A percentile compares a stretch with the other conserved stretches of the same genome.
Evolutionary conservation across 2,329 filamentous ascomycete genomes (phyloP).

Genomic region (Talaromyces sp.): DNA sequence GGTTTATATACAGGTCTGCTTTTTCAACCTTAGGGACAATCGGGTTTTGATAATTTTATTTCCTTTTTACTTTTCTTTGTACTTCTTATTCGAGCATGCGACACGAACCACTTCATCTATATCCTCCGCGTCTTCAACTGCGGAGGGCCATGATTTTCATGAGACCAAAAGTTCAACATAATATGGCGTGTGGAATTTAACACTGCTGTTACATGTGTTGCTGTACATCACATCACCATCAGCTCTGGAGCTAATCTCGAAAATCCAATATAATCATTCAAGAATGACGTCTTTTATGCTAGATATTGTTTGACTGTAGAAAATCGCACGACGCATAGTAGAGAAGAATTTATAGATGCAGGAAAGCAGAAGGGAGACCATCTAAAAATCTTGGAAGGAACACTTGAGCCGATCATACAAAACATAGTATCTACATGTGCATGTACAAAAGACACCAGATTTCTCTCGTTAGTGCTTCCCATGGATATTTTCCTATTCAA

Average conservation of each 20-base stretch:
- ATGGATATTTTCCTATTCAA: too few relatives aligned
- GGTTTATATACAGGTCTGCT: slow-evolving; percentile 44
- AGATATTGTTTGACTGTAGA: too few relatives aligned
- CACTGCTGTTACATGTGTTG: slow-evolving; percentile 9
- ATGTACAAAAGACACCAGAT: too few relatives aligned
- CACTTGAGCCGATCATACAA: too few relatives aligned
- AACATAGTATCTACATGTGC: too few relatives aligned
- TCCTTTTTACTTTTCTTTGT: slow-evolving; percentile 25
- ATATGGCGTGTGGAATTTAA: slow-evolving; percentile 21
- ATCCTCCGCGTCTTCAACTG: slow-evolving; percentile 27
- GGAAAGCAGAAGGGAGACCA: too few relatives aligned
- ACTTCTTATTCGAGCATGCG: slow-evolving; percentile 21
- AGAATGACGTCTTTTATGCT: not conserved
- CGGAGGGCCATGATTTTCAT: slow-evolving; percentile 21
- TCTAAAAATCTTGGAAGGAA: too few relatives aligned
- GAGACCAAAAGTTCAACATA: slow-evolving; percentile 29
- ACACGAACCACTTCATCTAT: slow-evolving; percentile 24
- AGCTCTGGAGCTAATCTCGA: slow-evolving; percentile 1
- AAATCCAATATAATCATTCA: slow-evolving; percentile 9
- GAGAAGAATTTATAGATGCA: too few relatives aligned
- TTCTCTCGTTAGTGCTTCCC: too few relatives aligned
- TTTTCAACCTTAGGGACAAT: slow-evolving; percentile 44
- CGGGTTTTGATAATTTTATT: slow-evolving; percentile 35
- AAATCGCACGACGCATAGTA: too few relatives aligned
- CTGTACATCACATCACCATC: slow-evolving; percentile 16